A percentile compares a stretch with the other conserved stretches of the same genome.
phyloP scores from a whole-genome alignment of 2,329 filamentous ascomycete species.

The Colletotrichum tropicicola region DNA sequence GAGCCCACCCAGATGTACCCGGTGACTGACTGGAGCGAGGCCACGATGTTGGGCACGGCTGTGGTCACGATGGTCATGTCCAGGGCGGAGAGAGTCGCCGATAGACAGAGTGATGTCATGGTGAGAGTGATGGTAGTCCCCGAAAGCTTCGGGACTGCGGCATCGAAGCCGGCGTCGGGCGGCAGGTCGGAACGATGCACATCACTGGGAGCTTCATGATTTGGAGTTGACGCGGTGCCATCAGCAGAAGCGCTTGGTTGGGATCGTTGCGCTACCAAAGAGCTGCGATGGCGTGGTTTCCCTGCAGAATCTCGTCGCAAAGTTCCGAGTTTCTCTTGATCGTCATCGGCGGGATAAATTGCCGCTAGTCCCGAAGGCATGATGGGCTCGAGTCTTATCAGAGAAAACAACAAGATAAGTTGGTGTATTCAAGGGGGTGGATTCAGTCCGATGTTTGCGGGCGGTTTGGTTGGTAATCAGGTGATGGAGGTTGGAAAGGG shows the following conservation, averaged over 20 bases:
- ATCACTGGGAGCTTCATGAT: not conserved
- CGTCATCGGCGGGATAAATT: not conserved
- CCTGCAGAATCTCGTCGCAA: not conserved
- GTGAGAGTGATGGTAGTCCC: slow-evolving; percentile 39
- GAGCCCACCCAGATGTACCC: slow-evolving; percentile 56
- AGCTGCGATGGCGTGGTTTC: not conserved
- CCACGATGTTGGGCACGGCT: slow-evolving; percentile 55
- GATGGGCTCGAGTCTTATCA: not conserved
- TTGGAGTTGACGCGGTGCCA: not conserved
- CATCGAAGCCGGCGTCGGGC: not conserved
- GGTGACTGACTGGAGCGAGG: slow-evolving; percentile 46
- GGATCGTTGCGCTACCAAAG: no score
- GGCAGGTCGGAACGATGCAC: not conserved
- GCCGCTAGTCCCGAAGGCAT: not conserved
- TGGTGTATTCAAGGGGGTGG: not conserved
- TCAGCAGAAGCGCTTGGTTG: not conserved
- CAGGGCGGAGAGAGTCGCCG: slow-evolving; percentile 53
- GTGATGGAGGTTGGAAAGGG: no score
- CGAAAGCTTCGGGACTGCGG: not conserved
- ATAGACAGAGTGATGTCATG: slow-evolving; percentile 41
- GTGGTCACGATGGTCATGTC: slow-evolving; percentile 63
- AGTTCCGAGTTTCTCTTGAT: not conserved
- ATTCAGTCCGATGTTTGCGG: no score
- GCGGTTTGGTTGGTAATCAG: no score
- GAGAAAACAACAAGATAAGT: not conserved